Conservation (phyloP, 2,329 filamentous ascomycete genomes). For the Aspergillus pseudonomiae region DNA sequence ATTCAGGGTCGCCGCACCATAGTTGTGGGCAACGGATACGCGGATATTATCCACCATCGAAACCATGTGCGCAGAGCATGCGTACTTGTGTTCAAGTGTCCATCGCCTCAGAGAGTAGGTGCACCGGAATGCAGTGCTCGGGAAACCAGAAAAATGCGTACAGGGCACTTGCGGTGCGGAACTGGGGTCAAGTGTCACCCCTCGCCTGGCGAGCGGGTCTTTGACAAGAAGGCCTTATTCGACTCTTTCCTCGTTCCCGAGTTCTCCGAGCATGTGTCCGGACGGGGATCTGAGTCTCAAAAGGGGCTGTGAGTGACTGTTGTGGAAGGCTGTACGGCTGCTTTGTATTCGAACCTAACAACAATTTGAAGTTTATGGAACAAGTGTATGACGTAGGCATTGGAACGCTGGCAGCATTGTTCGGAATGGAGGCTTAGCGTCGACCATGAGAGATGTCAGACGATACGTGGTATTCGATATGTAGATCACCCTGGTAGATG, state of each 20-base stretch:
- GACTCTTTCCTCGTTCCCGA: neutral
- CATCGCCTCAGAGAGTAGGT: neutral
- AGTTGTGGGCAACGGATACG: neutral
- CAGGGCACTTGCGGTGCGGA: no score
- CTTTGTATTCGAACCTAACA: neutral
- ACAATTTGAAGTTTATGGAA: neutral
- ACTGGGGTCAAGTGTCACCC: no score
- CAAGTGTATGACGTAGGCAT: neutral
- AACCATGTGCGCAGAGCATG: neutral
- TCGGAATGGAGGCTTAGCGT: no score
- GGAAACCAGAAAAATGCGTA: neutral
- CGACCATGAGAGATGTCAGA: no score
- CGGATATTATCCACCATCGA: neutral
- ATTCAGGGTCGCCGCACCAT: neutral
- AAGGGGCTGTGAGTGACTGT: neutral
- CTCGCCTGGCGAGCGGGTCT: neutral
- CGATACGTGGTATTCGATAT: no score
- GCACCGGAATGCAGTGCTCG: neutral
- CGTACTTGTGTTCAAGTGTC: neutral
- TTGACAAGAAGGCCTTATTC: neutral
- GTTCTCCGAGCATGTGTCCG: neutral
- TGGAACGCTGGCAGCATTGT: no score
- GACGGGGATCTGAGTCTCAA: neutral
- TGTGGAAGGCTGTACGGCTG: neutral
- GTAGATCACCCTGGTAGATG: no score